A percentile compares a stretch with the other conserved stretches of the same genome.
These are phyloP conservation scores for Marasmius sp. DNA, from an alignment of 1,284 basidiomycete species.

Conservation along the genomic window DNA sequence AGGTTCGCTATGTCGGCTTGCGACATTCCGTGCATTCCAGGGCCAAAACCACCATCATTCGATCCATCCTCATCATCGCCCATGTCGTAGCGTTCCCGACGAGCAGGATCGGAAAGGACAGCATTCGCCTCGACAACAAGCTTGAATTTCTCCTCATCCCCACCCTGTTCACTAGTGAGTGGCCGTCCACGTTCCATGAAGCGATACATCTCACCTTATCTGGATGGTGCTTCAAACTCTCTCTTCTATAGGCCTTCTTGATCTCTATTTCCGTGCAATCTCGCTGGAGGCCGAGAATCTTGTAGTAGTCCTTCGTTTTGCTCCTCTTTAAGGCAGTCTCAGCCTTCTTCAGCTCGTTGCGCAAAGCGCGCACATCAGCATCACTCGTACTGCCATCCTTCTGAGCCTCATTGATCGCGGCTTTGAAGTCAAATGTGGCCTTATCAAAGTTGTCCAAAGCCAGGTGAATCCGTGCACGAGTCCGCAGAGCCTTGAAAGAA, in stretches of 20 bases:
- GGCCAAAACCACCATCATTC: slow-evolving; percentile 35
- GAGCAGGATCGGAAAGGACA: slow-evolving; percentile 70
- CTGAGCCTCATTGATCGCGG: slow-evolving; percentile 69
- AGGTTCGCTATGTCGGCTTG: slow-evolving; percentile 58
- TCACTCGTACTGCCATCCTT: slow-evolving; percentile 52
- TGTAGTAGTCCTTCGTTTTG: slow-evolving; percentile 86
- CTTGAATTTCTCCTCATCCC: slow-evolving; percentile 87
- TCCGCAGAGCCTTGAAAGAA: slow-evolving; percentile 85
- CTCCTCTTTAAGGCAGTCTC: slow-evolving; percentile 77
- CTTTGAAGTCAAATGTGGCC: slow-evolving; percentile 75
- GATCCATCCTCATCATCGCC: slow-evolving; percentile 76
- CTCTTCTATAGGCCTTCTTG: slow-evolving; percentile 77
- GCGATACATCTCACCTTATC: slow-evolving; percentile 60
- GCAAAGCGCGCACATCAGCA: slow-evolving; percentile 63
- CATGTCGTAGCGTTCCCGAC: slow-evolving; percentile 71
- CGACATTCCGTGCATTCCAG: slow-evolving; percentile 45
- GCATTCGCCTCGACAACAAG: slow-evolving; percentile 75
- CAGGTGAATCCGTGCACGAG: slow-evolving; percentile 78
- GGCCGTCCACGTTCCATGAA: neutral
- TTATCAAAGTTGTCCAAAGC: slow-evolving; percentile 76
- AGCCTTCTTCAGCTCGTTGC: slow-evolving; percentile 72
- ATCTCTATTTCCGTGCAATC: slow-evolving; percentile 70
- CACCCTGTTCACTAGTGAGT: slow-evolving; percentile 44
- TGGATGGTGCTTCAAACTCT: slow-evolving; percentile 81
- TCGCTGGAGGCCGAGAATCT: slow-evolving; percentile 63